A percentile compares a stretch with the other conserved stretches of the same genome.
phyloP scores from a whole-genome alignment of 495 filamentous ascomycete genomes.

The Chaetomidium leptoderma region DNA sequence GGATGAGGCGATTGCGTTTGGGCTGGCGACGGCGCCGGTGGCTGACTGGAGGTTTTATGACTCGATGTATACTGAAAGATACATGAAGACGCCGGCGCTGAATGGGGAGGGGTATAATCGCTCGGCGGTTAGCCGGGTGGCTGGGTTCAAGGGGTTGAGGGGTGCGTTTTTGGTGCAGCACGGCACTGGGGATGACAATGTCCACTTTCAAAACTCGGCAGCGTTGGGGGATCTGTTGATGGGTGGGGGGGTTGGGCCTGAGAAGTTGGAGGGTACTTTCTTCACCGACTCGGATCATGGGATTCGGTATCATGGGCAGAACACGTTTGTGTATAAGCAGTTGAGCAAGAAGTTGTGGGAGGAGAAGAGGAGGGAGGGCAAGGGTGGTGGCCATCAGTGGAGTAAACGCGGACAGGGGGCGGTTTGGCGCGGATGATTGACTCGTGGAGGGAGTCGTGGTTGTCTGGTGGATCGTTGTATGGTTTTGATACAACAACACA shows the following conservation, averaged over 20 bases:
- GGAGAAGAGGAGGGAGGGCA: constrained; percentile 26
- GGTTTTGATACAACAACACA: too few species aligned
- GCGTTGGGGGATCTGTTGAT: constrained; percentile 51
- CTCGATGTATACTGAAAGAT: constrained; percentile 60
- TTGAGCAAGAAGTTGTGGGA: constrained; percentile 37
- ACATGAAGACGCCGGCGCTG: constrained; percentile 52
- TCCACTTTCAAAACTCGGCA: constrained; percentile 56
- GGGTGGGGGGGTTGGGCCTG: constrained; percentile 44
- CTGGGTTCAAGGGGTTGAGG: constrained; percentile 50
- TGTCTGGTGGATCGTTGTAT: too few species aligned
- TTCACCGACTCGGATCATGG: constrained; percentile 55
- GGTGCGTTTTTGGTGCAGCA: constrained; percentile 53
- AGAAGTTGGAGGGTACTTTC: constrained; percentile 48
- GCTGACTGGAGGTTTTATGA: constrained; percentile 62
- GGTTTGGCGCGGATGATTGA: too few species aligned
- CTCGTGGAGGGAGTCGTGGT: too few species aligned
- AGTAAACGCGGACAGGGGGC: too few species aligned
- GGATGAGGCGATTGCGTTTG: constrained; percentile 50
- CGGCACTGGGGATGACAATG: constrained; percentile 57
- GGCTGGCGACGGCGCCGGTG: constrained; percentile 51
- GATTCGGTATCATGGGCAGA: constrained; percentile 45
- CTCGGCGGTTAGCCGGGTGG: constrained; percentile 40
- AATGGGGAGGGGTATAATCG: constrained; percentile 49
- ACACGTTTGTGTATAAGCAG: constrained; percentile 48
- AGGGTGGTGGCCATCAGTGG: constrained; percentile 22